These are phyloP conservation scores for Saprolegnia parasitica DNA, from an alignment of 352 stramenopile species.

Conservation along the genomic window DNA sequence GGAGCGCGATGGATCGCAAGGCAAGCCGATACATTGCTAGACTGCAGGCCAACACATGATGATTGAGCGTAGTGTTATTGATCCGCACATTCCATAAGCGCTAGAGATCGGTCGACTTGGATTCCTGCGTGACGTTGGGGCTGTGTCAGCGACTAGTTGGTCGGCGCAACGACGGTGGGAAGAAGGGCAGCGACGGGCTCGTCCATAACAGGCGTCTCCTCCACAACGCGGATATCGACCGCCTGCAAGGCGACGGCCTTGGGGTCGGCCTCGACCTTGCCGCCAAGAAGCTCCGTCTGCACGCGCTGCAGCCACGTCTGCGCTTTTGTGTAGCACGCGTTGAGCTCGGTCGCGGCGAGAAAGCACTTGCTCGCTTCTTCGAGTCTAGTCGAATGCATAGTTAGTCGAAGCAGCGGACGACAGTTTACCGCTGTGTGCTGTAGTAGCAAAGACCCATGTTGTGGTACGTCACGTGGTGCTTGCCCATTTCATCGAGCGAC, in stretches of 20 bases:
- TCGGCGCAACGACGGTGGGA: no score
- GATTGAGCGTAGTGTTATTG: no score
- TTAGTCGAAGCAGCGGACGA: not conserved
- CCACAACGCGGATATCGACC: not conserved
- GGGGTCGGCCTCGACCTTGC: not conserved
- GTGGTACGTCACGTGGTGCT: slow-evolving; percentile 94
- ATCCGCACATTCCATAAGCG: no score
- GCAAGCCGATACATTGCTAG: no score
- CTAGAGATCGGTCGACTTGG: no score
- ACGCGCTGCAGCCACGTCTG: slow-evolving; percentile 78
- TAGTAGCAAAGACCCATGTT: slow-evolving; percentile 96
- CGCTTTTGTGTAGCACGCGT: slow-evolving; percentile 72
- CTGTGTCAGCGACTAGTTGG: no score
- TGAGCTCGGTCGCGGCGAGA: slow-evolving; percentile 60
- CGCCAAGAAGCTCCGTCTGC: slow-evolving; percentile 40
- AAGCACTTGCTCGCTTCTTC: slow-evolving; percentile 58
- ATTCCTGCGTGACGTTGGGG: no score
- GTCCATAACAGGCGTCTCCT: not conserved
- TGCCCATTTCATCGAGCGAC: slow-evolving; percentile 84
- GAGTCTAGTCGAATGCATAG: slow-evolving; percentile 33
- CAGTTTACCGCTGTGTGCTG: slow-evolving; percentile 60
- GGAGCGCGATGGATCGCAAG: no score
- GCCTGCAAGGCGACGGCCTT: not conserved
- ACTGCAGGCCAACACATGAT: no score
- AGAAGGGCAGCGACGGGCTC: no score